Conservation (phyloP, 2,329 filamentous ascomycete genomes). For the Colletotrichum acutatum region DNA sequence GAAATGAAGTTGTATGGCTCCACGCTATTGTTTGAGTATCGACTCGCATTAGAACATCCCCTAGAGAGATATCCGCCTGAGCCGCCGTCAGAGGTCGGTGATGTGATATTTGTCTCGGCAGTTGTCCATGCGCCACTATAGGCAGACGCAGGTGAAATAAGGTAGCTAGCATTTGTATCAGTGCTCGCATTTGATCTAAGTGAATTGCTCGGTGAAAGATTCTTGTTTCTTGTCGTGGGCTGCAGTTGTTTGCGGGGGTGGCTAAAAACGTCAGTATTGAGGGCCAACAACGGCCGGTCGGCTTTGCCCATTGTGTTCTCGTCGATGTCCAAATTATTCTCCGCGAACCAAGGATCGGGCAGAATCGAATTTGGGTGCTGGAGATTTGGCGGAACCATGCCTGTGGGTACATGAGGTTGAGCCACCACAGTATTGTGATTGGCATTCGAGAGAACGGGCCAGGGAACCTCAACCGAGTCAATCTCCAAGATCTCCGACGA, state of each 20-base stretch:
- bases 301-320: constrained; percentile 32
- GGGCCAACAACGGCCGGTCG: constrained; percentile 51
- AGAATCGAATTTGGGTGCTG: constrained; percentile 9
- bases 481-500: constrained; percentile 64
- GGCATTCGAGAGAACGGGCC: background rate
- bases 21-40: constrained; percentile 36
- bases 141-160: constrained; percentile 60
- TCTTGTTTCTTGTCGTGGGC: constrained; percentile 49
- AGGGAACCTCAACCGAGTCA: constrained; percentile 58
- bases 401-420: background rate
- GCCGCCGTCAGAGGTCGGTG: constrained; percentile 55
- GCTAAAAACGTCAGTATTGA: constrained; percentile 50
- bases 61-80: constrained; percentile 44
- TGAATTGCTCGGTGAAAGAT: constrained; percentile 59
- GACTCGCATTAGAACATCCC: constrained; percentile 39
- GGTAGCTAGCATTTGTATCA: constrained; percentile 50
- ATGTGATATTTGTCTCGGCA: constrained; percentile 56
- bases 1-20: constrained; percentile 45
- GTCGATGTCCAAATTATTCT: constrained; percentile 31
- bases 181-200: constrained; percentile 57
- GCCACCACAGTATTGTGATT: background rate
- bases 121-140: constrained; percentile 56
- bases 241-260: constrained; percentile 43
- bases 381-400: background rate
- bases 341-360: constrained; percentile 27